Evolutionary conservation across 2,329 filamentous ascomycete species (phyloP).

Genomic region (Sclerotinia glacialis): DNA sequence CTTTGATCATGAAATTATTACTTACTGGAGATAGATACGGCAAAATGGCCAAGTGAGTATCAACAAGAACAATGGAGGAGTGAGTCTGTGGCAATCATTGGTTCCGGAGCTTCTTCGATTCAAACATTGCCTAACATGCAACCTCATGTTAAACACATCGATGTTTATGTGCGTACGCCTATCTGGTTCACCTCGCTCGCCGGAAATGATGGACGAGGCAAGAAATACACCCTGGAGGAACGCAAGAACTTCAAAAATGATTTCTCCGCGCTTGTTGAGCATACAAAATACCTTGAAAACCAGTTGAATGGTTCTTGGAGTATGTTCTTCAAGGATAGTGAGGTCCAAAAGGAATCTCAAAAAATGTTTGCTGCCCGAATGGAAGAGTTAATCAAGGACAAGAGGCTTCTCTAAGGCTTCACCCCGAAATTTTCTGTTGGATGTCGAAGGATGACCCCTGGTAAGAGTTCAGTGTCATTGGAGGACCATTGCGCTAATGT

Average conservation of each 20-base stretch:
- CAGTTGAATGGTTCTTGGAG: slow-evolving; percentile 49
- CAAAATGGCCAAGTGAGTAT: slow-evolving; percentile 44
- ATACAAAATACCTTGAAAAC: slow-evolving; percentile 35
- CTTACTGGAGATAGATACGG: slow-evolving; percentile 41
- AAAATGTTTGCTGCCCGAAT: slow-evolving; percentile 45
- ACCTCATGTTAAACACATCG: slow-evolving; percentile 45
- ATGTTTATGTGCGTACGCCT: slow-evolving; percentile 50
- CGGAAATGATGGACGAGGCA: slow-evolving; percentile 46
- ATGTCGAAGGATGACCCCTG: slow-evolving; percentile 43
- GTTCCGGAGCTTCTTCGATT: slow-evolving; percentile 42
- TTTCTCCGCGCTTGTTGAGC: slow-evolving; percentile 35
- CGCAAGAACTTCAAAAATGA: slow-evolving; percentile 44
- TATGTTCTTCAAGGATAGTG: slow-evolving; percentile 45
- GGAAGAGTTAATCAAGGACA: slow-evolving; percentile 51
- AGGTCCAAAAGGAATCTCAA: slow-evolving; percentile 43
- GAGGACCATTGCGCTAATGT: slow-evolving; percentile 29
- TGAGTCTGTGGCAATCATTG: slow-evolving; percentile 42
- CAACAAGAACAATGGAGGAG: slow-evolving; percentile 33
- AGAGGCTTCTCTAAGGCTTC: slow-evolving; percentile 44
- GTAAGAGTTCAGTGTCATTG: not conserved
- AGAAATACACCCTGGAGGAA: slow-evolving; percentile 46
- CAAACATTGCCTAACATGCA: slow-evolving; percentile 43
- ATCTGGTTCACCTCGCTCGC: slow-evolving; percentile 50
- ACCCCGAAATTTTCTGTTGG: slow-evolving; percentile 46
- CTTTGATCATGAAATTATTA: not conserved